phyloP scores from a whole-genome alignment of 2,329 filamentous ascomycete species.

The Ascochyta fabae region DNA sequence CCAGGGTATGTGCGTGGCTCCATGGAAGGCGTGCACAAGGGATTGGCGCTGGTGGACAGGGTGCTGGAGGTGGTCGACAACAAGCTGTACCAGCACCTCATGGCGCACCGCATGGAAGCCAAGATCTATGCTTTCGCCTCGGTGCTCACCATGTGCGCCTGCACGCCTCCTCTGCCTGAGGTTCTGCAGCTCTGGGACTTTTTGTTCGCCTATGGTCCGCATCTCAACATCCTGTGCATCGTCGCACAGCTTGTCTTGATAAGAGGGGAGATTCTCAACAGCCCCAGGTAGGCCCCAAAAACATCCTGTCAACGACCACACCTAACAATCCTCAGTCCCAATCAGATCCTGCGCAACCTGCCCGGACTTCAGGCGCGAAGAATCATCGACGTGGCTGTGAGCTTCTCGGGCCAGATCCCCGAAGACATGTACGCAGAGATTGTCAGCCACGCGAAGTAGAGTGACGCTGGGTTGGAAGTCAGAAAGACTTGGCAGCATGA shows the following conservation, averaged over 20 bases:
- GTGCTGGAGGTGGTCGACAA: slow-evolving; percentile 90
- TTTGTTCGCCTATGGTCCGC: slow-evolving; percentile 91
- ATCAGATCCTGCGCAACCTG: slow-evolving; percentile 87
- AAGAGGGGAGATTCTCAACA: slow-evolving; percentile 81
- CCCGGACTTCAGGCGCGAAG: slow-evolving; percentile 82
- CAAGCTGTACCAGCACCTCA: slow-evolving; percentile 82
- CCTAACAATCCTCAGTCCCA: slow-evolving; percentile 68
- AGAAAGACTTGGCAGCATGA: background rate
- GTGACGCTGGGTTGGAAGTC: background rate
- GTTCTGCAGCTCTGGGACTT: slow-evolving; percentile 97
- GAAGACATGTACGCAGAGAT: slow-evolving; percentile 90
- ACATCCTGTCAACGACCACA: background rate
- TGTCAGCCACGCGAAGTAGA: slow-evolving; percentile 78
- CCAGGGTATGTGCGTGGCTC: slow-evolving; percentile 93
- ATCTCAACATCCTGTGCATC: slow-evolving; percentile 94
- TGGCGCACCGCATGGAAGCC: slow-evolving; percentile 84
- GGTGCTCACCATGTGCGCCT: slow-evolving; percentile 92
- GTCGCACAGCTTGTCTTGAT: slow-evolving; percentile 93
- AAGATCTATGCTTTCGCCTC: slow-evolving; percentile 97
- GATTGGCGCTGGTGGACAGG: slow-evolving; percentile 88
- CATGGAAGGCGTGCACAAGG: slow-evolving; percentile 96
- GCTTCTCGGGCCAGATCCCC: slow-evolving; percentile 87
- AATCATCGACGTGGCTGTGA: slow-evolving; percentile 84
- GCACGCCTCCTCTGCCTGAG: slow-evolving; percentile 92
- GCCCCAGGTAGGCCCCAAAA: slow-evolving; percentile 69